Percentiles rank a stretch among this genome's conserved stretches.
These are phyloP conservation scores for Aureobasidium subglaciale DNA, from an alignment of 2,329 filamentous ascomycete species.

Conservation along the genomic window DNA sequence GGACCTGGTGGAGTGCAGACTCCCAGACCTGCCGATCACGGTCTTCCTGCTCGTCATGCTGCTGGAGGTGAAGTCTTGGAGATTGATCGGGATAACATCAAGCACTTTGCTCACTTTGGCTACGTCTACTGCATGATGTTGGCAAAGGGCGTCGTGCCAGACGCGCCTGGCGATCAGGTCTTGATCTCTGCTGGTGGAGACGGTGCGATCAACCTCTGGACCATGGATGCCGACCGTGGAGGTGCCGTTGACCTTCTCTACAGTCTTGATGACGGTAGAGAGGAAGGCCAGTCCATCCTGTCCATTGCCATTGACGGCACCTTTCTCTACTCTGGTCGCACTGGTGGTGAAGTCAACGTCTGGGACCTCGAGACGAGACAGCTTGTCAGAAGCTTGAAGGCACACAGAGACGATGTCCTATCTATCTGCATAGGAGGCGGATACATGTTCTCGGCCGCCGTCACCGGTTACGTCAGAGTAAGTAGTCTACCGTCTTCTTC, in stretches of 20 bases:
- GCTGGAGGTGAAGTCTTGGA: slow-evolving; percentile 63
- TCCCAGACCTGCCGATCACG: slow-evolving; percentile 58
- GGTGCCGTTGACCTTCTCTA: slow-evolving; percentile 65
- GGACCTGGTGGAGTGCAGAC: slow-evolving; percentile 77
- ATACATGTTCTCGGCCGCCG: slow-evolving; percentile 78
- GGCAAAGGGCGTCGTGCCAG: slow-evolving; percentile 63
- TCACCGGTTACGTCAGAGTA: slow-evolving; percentile 80
- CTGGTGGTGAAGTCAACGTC: slow-evolving; percentile 81
- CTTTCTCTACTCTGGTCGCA: slow-evolving; percentile 84
- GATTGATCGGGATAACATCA: slow-evolving; percentile 72
- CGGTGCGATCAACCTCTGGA: slow-evolving; percentile 92
- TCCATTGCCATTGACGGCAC: slow-evolving; percentile 82
- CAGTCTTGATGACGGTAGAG: slow-evolving; percentile 52
- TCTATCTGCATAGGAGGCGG: slow-evolving; percentile 80
- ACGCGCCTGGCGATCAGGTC: slow-evolving; percentile 65
- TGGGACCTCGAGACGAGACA: slow-evolving; percentile 97
- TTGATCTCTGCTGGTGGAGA: slow-evolving; percentile 89
- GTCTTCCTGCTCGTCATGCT: slow-evolving; percentile 41
- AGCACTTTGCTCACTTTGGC: slow-evolving; percentile 86
- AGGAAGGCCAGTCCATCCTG: slow-evolving; percentile 56
- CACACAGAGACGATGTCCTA: slow-evolving; percentile 75
- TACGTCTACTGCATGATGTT: slow-evolving; percentile 97
- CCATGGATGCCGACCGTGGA: slow-evolving; percentile 52
- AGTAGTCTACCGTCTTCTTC: slow-evolving; percentile 25
- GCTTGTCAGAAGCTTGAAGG: slow-evolving; percentile 76